Conservation (phyloP, 1,284 basidiomycete genomes). For the Malassezia pachydermatis region DNA sequence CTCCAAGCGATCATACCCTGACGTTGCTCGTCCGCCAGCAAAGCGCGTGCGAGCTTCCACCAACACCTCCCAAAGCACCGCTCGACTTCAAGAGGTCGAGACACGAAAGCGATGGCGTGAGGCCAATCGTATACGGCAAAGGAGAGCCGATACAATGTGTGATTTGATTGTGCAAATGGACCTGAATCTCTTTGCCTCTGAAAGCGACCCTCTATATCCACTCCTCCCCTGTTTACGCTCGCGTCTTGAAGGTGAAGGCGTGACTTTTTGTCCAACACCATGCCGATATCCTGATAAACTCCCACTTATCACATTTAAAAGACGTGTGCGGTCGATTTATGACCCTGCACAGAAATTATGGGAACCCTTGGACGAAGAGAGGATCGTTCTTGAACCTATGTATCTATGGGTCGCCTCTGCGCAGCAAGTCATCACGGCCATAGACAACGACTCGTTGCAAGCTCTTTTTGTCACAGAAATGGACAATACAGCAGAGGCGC, state of each 20-base stretch:
- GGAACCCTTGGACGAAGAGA: constrained; percentile 14
- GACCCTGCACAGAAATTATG: constrained; percentile 13
- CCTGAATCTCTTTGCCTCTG: not conserved
- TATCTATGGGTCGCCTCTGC: not conserved
- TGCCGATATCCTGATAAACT: too few species aligned
- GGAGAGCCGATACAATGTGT: constrained; percentile 14
- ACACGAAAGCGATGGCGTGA: constrained; percentile 13
- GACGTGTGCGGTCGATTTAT: constrained; percentile 10
- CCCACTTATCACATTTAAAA: constrained; percentile 8
- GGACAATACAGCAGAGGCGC: not conserved
- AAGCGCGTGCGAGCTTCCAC: too few species aligned
- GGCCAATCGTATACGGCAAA: constrained; percentile 12
- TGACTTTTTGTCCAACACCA: not conserved
- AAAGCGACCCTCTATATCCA: not conserved
- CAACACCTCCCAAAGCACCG: too few species aligned
- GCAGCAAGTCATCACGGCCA: not conserved
- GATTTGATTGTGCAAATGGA: constrained; percentile 13
- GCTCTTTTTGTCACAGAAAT: not conserved
- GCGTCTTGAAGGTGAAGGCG: not conserved
- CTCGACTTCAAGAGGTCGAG: not conserved
- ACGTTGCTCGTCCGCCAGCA: too few species aligned
- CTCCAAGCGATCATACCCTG: too few species aligned
- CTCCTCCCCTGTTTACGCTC: not conserved
- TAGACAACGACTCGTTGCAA: not conserved
- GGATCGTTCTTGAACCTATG: constrained; percentile 1